phyloP scores from a whole-genome alignment of 192 early-diverging fungal species.

The Umbelopsis sp. region DNA sequence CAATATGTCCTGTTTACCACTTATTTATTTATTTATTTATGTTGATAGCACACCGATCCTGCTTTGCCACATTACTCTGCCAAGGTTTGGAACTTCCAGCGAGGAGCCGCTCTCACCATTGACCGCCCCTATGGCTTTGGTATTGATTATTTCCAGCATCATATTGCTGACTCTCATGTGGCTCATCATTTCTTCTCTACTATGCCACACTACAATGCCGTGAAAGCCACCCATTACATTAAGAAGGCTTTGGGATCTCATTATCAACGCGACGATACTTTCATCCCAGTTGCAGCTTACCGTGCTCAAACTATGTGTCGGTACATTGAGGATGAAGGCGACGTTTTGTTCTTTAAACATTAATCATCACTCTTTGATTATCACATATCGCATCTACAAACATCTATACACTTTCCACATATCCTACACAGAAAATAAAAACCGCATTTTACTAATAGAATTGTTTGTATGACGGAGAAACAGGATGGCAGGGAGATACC shows the following conservation, averaged over 20 bases:
- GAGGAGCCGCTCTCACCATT: constrained; percentile 82
- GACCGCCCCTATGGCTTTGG: constrained; percentile 89
- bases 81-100: constrained; percentile 82
- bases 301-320: constrained; percentile 68
- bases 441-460: not conserved
- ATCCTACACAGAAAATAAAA: not conserved
- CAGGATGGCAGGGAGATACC: too few relatives aligned
- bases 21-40: constrained; percentile 58
- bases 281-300: constrained; percentile 69
- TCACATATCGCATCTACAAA: not conserved
- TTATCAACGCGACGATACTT: constrained; percentile 78
- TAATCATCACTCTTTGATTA: constrained; percentile 24
- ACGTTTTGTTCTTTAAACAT: constrained; percentile 67
- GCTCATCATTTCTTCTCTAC: constrained; percentile 95
- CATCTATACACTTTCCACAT: constrained; percentile 3
- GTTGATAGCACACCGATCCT: constrained; percentile 86
- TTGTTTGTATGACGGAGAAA: too few relatives aligned
- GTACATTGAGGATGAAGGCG: constrained; percentile 93
- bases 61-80: constrained; percentile 82
- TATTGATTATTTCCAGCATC: constrained; percentile 80
- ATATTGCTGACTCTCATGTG: constrained; percentile 90
- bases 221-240: constrained; percentile 82
- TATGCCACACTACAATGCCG: constrained; percentile 97
- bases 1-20: not conserved
- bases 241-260: constrained; percentile 81